phyloP scores from a whole-genome alignment of 1,284 basidiomycete species.

The Phellinidium pouzarii region DNA sequence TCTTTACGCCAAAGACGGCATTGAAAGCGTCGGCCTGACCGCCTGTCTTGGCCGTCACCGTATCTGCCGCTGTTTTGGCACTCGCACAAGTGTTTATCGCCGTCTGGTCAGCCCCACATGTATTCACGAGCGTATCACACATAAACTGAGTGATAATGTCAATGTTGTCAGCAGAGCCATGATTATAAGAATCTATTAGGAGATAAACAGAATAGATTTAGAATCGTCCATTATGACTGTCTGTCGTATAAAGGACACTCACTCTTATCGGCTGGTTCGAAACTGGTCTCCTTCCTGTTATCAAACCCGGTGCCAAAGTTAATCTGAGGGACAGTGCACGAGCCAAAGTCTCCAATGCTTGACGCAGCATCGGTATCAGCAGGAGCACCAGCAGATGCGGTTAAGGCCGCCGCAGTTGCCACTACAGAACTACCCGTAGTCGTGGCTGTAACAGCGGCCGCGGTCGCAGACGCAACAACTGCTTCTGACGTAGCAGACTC shows the following conservation, averaged over 20 bases:
- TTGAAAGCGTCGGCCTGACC: conserved; percentile 56
- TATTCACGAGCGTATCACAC: conserved; percentile 46
- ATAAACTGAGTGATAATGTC: conserved; percentile 49
- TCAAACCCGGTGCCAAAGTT: conserved; percentile 56
- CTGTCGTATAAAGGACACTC: conserved; percentile 17
- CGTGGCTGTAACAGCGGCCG: no score
- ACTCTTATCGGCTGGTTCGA: conserved; percentile 41
- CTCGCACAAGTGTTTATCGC: conserved; percentile 43
- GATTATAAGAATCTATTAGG: conserved; percentile 39
- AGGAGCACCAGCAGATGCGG: conserved; percentile 21
- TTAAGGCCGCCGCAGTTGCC: no score
- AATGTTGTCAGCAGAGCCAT: conserved; percentile 47
- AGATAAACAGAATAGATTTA: conserved; percentile 20
- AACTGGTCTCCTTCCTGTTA: conserved; percentile 49
- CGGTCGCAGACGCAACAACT: conserved; percentile 4
- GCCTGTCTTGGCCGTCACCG: conserved; percentile 39
- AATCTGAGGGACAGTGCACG: conserved; percentile 51
- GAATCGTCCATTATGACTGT: not conserved
- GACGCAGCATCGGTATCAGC: conserved; percentile 24
- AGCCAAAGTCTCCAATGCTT: conserved; percentile 46
- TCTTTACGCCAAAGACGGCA: conserved; percentile 43
- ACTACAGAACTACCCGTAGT: no score
- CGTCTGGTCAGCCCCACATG: conserved; percentile 43
- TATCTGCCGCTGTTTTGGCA: conserved; percentile 37
- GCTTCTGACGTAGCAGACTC: not conserved